Base-by-base conservation (phyloP, 2,329 filamentous ascomycete species). In the Aspergillus fumigatus region DNA sequence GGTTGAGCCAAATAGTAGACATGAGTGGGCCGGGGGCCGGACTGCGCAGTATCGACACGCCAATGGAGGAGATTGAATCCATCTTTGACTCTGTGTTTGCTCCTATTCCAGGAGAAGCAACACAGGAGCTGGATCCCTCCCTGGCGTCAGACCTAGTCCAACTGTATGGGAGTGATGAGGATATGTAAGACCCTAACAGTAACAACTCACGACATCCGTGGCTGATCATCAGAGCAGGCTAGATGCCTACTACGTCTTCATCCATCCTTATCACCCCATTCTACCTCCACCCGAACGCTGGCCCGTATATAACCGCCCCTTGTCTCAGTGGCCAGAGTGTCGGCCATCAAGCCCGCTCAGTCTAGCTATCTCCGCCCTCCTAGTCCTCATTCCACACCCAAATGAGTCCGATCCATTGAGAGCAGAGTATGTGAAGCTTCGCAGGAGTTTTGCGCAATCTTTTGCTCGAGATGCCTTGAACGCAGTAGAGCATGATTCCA, bases 11-110 rank as follows among this genome's bases (percentile, higher is more conserved):
- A 35, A 54, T 64, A 8, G 51, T 54, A 19, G 54, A 52, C 11
- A 40, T 63, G 55, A 77, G 79, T 60, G 76, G 77, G 9, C 78
- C 79, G 1, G 79, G 80, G 1, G 79, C 78, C 6, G 79, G 78
- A 5, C 70, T 82, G 48, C 78, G 75, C 55, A 72, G 77, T 53
- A 67, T 81, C 6, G 76, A 75, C 23, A 78, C 79, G 59, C 70
- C 75, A 26, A 73, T 76, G 35, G 74, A 75, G 51, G 77, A 81
- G 58, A 80, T 78, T 59, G 78, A 80, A 62, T 76, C 75, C 32
- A 77, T 80, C 48, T 80, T 79, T 57, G 78, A 80, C 59, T 75
- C 73, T 14, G 60, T 64, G 41, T 64, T 64, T 50, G 50, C 61
- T 21, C 43, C 51, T 27, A 49, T 21, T 21, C 32, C 54, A 25